phyloP scores from a whole-genome alignment of 2,329 filamentous ascomycete species.

The Neofusicoccum umdonicola region DNA sequence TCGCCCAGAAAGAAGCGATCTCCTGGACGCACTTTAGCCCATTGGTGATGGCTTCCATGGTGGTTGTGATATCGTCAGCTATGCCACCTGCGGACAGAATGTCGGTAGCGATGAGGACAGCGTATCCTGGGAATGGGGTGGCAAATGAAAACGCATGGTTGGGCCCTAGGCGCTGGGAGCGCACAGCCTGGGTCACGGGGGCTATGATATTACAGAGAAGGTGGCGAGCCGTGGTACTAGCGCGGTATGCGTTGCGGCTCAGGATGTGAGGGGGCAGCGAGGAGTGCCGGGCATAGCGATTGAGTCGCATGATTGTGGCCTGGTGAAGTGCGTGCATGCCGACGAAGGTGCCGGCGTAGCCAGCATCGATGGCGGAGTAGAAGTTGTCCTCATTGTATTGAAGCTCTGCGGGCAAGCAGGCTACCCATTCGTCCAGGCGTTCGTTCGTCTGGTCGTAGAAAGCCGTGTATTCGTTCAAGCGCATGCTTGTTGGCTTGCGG shows the following conservation, averaged over 20 bases:
- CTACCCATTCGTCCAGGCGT: slow-evolving; percentile 59
- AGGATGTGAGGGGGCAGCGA: slow-evolving; percentile 30
- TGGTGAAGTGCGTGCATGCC: slow-evolving; percentile 67
- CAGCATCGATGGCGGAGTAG: slow-evolving; percentile 52
- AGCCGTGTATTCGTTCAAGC: slow-evolving; percentile 39
- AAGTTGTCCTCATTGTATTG: slow-evolving; percentile 58
- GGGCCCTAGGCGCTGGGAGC: slow-evolving; percentile 28
- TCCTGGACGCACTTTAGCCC: slow-evolving; percentile 56
- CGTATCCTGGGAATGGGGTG: slow-evolving; percentile 62
- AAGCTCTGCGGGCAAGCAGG: slow-evolving; percentile 55
- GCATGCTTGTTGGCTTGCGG: slow-evolving; percentile 19
- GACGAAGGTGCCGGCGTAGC: slow-evolving; percentile 59
- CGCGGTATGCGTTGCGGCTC: slow-evolving; percentile 31
- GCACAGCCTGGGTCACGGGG: slow-evolving; percentile 27
- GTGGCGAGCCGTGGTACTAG: slow-evolving; percentile 22
- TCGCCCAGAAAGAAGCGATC: slow-evolving; percentile 60
- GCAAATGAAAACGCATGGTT: slow-evolving; percentile 44
- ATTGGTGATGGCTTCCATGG: slow-evolving; percentile 55
- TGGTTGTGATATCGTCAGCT: slow-evolving; percentile 49
- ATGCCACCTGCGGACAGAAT: slow-evolving; percentile 61
- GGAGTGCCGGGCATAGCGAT: slow-evolving; percentile 52
- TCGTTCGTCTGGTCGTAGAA: slow-evolving; percentile 54
- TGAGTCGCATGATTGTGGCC: slow-evolving; percentile 62
- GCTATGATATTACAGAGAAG: slow-evolving; percentile 37
- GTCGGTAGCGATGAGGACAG: slow-evolving; percentile 63